Evolutionary conservation across 2,329 filamentous ascomycete genomes (phyloP), one percentile per base, ranked within the genome.

Genomic region (Hymenotorrendiella dingleyae): DNA sequence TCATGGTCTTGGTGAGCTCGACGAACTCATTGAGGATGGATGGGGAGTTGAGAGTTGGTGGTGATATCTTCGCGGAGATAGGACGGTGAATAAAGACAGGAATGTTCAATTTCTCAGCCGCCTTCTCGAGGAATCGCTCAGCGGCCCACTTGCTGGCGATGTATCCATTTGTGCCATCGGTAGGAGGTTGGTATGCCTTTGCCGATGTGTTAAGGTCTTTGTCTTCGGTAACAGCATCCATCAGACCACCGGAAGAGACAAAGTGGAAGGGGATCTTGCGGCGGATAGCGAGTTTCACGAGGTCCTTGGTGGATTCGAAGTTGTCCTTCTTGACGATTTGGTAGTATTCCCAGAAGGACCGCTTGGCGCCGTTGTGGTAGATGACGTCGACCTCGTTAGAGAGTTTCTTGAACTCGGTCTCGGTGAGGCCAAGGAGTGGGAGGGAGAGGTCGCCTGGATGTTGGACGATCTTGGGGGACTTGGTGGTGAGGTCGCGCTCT

Each of bases 301-400:
- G 54, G 36, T 60, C 52, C 33, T 55, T 55, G 1, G 63, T 67
- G 0, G 64, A 49, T 0, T 45, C n/a, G 4, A 69, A 51, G 42
- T 71, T 71, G 23, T 52, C 39, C 1, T 39, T 24, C 1, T 56
- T 52, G 0, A 70, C 54, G 0, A 56, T 49, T 10, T 51, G 26
- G 48, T 68, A 71, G 3, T 54, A 52, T 14, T 69, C 62, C 49
- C 56, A 43, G 52, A 57, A 67, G 9, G 54, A 63, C 9, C 58
- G 56, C 11, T 65, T 61, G 12, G 70, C 69, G 6, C 67, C 73
- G 35, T 60, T 65, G 54, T 76, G 80, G 20, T 83, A 69, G 36
- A 82, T 69, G 6, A 70, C 50, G 48, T 72, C 63, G 1, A 58
- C 62, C 3, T 52, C 26, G 3, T 34, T 14, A n/a, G 55, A 52